Percentiles rank a stretch among this genome's conserved stretches.
Evolutionary conservation across 805 yeast genomes (phyloP).

Genomic region (Saccharomycopsis javanensis): DNA sequence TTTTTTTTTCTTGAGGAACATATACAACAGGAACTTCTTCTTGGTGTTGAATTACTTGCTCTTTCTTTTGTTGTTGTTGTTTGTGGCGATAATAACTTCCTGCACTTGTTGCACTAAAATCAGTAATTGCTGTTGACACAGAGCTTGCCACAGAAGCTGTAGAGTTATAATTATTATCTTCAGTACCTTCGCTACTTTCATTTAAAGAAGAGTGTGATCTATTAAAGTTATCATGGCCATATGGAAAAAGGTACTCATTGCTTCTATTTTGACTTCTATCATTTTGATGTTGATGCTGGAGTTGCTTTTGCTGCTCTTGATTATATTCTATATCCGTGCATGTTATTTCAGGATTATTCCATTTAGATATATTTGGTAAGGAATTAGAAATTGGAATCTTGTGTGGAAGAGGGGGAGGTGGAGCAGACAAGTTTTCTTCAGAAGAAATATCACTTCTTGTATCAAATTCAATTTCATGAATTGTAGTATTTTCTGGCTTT

Average conservation of each 20-base stretch:
- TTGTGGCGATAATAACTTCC: conserved; percentile 76
- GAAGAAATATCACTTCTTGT: background rate
- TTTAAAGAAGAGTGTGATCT: conserved; percentile 22
- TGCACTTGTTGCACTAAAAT: conserved; percentile 82
- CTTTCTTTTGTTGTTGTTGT: conserved; percentile 35
- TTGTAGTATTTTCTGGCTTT: conserved; percentile 5
- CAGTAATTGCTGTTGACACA: conserved; percentile 40
- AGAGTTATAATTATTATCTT: conserved; percentile 15
- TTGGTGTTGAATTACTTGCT: conserved; percentile 22
- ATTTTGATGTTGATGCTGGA: background rate
- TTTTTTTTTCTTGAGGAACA: conserved; percentile 12
- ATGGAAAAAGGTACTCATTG: conserved; percentile 21
- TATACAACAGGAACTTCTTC: conserved; percentile 12
- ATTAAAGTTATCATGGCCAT: conserved; percentile 26
- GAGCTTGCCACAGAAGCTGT: conserved; percentile 17
- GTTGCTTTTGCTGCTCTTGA: background rate
- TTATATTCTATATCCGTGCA: background rate
- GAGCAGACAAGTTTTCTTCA: conserved; percentile 11
- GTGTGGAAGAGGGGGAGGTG: conserved; percentile 20
- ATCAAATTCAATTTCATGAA: conserved; percentile 1
- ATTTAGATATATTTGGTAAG: background rate
- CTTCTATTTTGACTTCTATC: background rate
- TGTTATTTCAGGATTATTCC: background rate
- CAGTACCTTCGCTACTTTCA: background rate
- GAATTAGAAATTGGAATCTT: conserved; percentile 10